A percentile compares a stretch with the other conserved stretches of the same genome.
phyloP scores from a whole-genome alignment of 1,139 yeast genomes.

The Meyerozyma athensensis region DNA sequence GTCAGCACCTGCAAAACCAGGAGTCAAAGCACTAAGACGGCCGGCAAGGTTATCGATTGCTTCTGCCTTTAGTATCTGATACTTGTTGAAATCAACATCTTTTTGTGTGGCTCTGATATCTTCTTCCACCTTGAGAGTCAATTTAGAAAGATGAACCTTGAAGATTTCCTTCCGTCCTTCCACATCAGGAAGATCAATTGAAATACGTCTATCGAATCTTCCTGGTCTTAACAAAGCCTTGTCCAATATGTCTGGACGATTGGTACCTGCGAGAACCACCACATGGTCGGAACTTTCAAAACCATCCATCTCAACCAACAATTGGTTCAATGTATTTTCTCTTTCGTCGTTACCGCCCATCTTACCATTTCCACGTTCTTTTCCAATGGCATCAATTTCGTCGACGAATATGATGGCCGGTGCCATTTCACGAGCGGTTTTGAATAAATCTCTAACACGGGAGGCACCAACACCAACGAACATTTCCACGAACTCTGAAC shows the following conservation, averaged over 20 bases:
- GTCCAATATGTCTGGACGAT: conserved; percentile 74
- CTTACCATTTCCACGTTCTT: conserved; percentile 57
- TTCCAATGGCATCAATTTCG: conserved; percentile 85
- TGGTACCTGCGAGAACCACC: conserved; percentile 79
- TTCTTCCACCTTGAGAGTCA: conserved; percentile 39
- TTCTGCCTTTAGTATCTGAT: conserved; percentile 42
- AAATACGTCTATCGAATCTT: conserved; percentile 74
- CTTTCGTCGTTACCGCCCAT: conserved; percentile 75
- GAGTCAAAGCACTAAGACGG: conserved; percentile 71
- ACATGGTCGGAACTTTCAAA: conserved; percentile 71
- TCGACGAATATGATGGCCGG: conserved; percentile 78
- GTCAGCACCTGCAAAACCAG: conserved; percentile 85
- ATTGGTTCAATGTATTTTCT: conserved; percentile 74
- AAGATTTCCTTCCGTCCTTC: conserved; percentile 76
- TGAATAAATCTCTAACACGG: conserved; percentile 75
- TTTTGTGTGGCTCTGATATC: conserved; percentile 37
- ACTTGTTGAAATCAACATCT: conserved; percentile 42
- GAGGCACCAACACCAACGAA: conserved; percentile 84
- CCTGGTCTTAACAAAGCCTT: conserved; percentile 79
- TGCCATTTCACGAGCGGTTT: conserved; percentile 75
- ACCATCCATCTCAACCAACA: conserved; percentile 83
- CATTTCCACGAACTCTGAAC: conserved; percentile 79
- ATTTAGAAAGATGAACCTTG: conserved; percentile 60
- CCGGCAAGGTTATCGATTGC: conserved; percentile 63
- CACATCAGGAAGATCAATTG: conserved; percentile 70